A percentile compares a stretch with the other conserved stretches of the same genome.
Conservation (phyloP, 2,329 filamentous ascomycete genomes). For the Paecilomyces sp. region DNA sequence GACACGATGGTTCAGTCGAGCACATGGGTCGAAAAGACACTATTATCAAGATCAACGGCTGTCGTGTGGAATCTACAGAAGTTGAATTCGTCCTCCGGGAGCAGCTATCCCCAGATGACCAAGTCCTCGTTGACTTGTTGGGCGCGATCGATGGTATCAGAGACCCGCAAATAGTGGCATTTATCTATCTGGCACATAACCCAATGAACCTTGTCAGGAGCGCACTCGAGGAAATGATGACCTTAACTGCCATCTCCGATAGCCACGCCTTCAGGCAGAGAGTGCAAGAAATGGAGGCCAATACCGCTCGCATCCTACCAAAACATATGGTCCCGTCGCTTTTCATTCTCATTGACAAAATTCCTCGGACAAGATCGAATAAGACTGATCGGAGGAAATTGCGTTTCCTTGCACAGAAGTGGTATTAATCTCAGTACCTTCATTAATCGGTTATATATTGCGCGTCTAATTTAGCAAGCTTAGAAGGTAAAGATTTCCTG, state of each 20-base stretch:
- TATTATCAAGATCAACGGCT: constrained; percentile 17
- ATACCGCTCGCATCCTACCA: constrained; percentile 8
- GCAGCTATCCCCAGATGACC: constrained; percentile 6
- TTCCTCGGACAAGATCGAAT: constrained; percentile 16
- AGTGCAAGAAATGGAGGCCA: constrained; percentile 5
- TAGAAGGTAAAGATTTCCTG: not conserved
- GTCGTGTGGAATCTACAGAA: constrained; percentile 13
- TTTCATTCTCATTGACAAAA: constrained; percentile 11
- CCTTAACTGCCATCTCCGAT: constrained; percentile 7
- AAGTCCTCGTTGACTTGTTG: constrained; percentile 11
- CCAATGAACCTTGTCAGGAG: constrained; percentile 7
- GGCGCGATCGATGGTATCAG: constrained; percentile 10
- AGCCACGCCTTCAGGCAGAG: constrained; percentile 4
- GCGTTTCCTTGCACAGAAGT: constrained; percentile 11
- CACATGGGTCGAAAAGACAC: constrained; percentile 21
- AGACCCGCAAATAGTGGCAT: constrained; percentile 11
- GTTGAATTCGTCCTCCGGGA: constrained; percentile 14
- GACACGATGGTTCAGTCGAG: constrained; percentile 15
- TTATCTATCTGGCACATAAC: constrained; percentile 10
- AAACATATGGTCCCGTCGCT: constrained; percentile 12
- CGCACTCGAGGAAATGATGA: constrained; percentile 7
- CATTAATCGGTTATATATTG: not conserved
- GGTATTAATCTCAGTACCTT: constrained; percentile 4
- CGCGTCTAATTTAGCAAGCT: not conserved
- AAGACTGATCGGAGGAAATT: constrained; percentile 17